Evolutionary conservation across 805 yeast genomes (phyloP).

Genomic region (Metschnikowia henanensis): DNA sequence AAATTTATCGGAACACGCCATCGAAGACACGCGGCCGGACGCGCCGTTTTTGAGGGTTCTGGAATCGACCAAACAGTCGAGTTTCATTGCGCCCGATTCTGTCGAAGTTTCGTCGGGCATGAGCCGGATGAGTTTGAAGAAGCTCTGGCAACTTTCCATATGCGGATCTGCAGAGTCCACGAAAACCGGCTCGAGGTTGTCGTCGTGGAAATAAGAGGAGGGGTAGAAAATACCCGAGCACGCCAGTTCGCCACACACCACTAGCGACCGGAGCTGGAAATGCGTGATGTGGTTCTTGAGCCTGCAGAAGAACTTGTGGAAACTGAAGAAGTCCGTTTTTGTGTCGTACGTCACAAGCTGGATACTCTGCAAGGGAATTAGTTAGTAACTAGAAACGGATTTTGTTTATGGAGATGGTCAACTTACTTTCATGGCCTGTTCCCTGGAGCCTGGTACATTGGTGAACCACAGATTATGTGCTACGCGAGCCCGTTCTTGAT

Average conservation of each 20-base stretch:
- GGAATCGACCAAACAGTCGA: constrained; percentile 42
- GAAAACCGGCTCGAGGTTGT: constrained; percentile 26
- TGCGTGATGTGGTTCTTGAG: constrained; percentile 53
- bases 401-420: too few species aligned
- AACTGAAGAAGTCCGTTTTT: constrained; percentile 38
- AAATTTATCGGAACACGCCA: constrained; percentile 41
- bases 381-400: constrained; percentile 28
- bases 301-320: constrained; percentile 39
- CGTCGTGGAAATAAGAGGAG: constrained; percentile 33
- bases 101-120: constrained; percentile 26
- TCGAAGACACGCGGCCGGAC: constrained; percentile 47
- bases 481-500: constrained; percentile 33
- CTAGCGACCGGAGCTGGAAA: constrained; percentile 55
- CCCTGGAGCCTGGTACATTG: constrained; percentile 36
- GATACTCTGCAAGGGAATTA: constrained; percentile 18
- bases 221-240: constrained; percentile 42
- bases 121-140: constrained; percentile 37
- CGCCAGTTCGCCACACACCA: constrained; percentile 37
- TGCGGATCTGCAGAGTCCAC: constrained; percentile 17
- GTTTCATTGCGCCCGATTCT: constrained; percentile 25
- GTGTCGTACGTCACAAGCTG: constrained; percentile 19
- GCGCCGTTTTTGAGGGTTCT: constrained; percentile 26
- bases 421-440: constrained; percentile 33
- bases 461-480: constrained; percentile 40
- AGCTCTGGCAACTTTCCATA: constrained; percentile 26